phyloP scores from a whole-genome alignment of 2,329 filamentous ascomycete genomes.

The Fusarium sp. region DNA sequence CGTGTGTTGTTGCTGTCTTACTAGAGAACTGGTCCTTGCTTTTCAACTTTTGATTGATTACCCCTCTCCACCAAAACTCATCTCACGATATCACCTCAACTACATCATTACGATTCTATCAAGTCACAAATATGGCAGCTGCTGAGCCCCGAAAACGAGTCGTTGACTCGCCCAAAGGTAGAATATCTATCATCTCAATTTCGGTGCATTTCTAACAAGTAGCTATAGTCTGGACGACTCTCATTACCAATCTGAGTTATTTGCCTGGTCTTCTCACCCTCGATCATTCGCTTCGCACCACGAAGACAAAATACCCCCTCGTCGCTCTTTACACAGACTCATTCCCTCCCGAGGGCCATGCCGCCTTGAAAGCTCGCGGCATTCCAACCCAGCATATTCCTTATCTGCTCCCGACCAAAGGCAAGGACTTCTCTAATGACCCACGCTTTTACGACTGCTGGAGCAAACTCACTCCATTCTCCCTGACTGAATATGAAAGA shows the following conservation, averaged over 20 bases:
- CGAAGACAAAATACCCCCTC: constrained; percentile 77
- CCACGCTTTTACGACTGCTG: constrained; percentile 91
- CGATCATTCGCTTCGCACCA: constrained; percentile 76
- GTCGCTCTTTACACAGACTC: constrained; percentile 84
- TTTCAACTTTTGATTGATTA: not conserved
- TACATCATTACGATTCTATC: not conserved
- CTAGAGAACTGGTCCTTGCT: not conserved
- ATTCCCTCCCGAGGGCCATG: constrained; percentile 75
- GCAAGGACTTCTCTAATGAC: constrained; percentile 77
- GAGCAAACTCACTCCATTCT: constrained; percentile 86
- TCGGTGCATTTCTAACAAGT: constrained; percentile 1
- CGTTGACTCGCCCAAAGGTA: constrained; percentile 56
- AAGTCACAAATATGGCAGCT: constrained; percentile 37
- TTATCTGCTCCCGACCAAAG: constrained; percentile 75
- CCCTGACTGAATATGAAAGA: constrained; percentile 78
- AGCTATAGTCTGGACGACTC: constrained; percentile 79
- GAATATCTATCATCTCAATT: not conserved
- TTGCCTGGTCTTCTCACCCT: constrained; percentile 85
- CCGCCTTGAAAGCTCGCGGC: constrained; percentile 73
- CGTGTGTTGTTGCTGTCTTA: not conserved
- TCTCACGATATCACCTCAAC: constrained; percentile 9
- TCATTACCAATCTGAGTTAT: constrained; percentile 87
- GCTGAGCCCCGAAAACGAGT: constrained; percentile 41
- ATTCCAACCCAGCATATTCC: constrained; percentile 78
- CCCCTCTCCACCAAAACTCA: constrained; percentile 25